These are phyloP conservation scores for Magnolia sinica DNA, from an alignment of 164 flowering plant species.

Conservation along the genomic window DNA sequence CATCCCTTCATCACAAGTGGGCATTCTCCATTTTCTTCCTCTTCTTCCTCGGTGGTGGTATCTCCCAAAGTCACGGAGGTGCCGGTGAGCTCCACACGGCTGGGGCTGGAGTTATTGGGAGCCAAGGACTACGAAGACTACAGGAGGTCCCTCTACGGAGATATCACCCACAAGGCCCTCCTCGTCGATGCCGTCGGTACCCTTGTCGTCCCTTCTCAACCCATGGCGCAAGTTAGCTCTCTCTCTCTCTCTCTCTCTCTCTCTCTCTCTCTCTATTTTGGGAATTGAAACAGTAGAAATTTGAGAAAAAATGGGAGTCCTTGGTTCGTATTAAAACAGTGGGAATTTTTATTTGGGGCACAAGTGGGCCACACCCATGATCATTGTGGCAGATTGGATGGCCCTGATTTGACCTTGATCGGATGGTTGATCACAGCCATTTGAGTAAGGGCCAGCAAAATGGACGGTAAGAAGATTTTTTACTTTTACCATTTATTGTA, in stretches of 20 bases:
- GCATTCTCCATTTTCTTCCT: conserved; percentile 5
- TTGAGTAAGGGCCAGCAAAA: neutral
- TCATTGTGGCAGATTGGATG: neutral
- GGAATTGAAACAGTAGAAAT: neutral
- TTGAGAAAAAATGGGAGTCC: no score
- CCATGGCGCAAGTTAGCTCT: conserved; percentile 76
- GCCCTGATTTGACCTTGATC: neutral
- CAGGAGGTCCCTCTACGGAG: conserved; percentile 75
- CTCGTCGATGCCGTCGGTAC: conserved; percentile 96
- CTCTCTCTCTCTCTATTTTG: neutral
- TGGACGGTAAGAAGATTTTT: no score
- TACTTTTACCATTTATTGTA: no score
- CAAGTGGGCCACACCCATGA: no score
- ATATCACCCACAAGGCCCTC: conserved; percentile 79
- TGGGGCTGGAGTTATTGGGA: conserved; percentile 38
- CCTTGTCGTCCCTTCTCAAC: conserved; percentile 85
- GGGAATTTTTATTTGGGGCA: neutral
- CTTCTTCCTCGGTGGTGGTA: conserved; percentile 25
- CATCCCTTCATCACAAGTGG: neutral
- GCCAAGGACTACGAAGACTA: conserved; percentile 76
- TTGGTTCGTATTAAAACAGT: no score
- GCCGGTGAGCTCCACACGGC: conserved; percentile 9
- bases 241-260: neutral
- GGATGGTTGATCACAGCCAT: neutral
- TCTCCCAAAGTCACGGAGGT: conserved; percentile 17